Conservation (phyloP, 495 filamentous ascomycete genomes). For the Neurospora sp. region DNA sequence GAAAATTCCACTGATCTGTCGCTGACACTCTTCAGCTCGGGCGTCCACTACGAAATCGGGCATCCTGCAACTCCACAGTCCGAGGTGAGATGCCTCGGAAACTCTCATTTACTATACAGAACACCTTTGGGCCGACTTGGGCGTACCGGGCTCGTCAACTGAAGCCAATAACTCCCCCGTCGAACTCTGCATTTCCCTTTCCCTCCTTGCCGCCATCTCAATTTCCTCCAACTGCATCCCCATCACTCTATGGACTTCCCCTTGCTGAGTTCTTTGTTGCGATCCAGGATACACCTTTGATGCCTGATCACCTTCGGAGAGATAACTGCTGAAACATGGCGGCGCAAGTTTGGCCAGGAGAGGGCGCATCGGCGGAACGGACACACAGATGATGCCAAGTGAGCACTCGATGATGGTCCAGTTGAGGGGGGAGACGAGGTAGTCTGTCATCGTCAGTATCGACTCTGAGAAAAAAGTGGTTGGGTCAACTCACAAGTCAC, state of each 20-base stretch:
- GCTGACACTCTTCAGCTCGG: no score
- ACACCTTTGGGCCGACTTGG: neutral
- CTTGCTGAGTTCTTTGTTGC: neutral
- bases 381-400: slow-evolving; percentile 22
- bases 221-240: slow-evolving; percentile 8
- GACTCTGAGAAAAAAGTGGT: neutral
- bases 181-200: neutral
- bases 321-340: slow-evolving; percentile 2
- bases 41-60: no score
- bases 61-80: neutral
- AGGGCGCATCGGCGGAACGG: slow-evolving; percentile 18
- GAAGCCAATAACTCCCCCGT: neutral
- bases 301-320: neutral
- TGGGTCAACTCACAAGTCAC: slow-evolving; percentile 11
- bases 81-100: neutral
- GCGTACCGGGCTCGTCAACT: neutral
- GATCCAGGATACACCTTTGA: neutral
- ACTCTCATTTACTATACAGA: neutral
- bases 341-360: slow-evolving; percentile 11
- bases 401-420: slow-evolving; percentile 24
- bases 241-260: slow-evolving; percentile 3
- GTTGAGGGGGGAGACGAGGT: slow-evolving; percentile 17
- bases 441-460: slow-evolving; percentile 9
- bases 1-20: neutral
- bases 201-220: slow-evolving; percentile 1